Evolutionary conservation across 345 rosid species (phyloP).

Genomic region (Hirschfeldia incana): DNA sequence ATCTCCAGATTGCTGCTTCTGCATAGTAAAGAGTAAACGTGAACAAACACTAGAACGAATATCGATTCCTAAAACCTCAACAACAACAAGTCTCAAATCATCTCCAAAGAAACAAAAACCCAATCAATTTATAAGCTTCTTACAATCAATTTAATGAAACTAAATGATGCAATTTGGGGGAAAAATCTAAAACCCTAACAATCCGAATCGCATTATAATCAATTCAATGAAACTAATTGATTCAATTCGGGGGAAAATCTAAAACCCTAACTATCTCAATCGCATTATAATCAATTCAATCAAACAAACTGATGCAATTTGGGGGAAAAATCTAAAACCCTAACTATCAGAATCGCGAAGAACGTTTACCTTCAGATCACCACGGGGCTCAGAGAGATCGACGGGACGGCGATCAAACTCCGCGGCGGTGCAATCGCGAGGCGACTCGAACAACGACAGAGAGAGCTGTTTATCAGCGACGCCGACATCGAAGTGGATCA

Average conservation of each 20-base stretch:
- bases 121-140: neutral
- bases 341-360: neutral
- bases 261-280: neutral
- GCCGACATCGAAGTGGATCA: slow-evolving; percentile 80
- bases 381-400: neutral
- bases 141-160: neutral
- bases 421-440: slow-evolving; percentile 66
- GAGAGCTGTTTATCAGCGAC: slow-evolving; percentile 80
- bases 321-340: neutral
- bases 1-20: slow-evolving; percentile 23
- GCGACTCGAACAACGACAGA: slow-evolving; percentile 75
- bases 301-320: neutral
- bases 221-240: neutral
- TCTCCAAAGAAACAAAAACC: neutral
- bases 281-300: neutral
- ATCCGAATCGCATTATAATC: neutral
- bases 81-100: neutral
- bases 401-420: slow-evolving; percentile 17
- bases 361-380: slow-evolving; percentile 20
- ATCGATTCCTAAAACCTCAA: neutral
- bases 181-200: neutral
- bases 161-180: too few relatives aligned
- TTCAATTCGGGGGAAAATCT: neutral
- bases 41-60: slow-evolving; percentile 2
- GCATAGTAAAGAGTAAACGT: slow-evolving; percentile 5